These are phyloP conservation scores for Tulasnella sp. DNA, from an alignment of 768 basidiomycete species.

Conservation along the genomic window DNA sequence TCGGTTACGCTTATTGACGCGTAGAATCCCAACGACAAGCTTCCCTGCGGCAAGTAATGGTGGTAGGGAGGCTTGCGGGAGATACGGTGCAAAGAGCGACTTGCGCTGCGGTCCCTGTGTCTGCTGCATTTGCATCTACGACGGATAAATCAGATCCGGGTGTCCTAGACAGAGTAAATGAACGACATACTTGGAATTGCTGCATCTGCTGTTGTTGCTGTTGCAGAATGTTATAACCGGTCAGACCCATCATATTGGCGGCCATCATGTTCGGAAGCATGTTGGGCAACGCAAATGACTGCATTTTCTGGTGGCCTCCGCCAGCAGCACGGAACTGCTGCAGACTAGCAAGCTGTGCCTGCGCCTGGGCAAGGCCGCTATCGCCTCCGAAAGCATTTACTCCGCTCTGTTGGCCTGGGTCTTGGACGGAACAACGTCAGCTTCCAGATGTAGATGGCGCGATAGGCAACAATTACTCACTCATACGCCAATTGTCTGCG, in stretches of 20 bases:
- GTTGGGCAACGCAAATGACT: conserved; percentile 95
- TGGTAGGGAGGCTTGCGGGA: conserved; percentile 93
- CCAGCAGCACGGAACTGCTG: conserved; percentile 95
- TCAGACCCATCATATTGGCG: conserved; percentile 89
- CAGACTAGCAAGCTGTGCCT: conserved; percentile 89
- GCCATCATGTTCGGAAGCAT: conserved; percentile 98
- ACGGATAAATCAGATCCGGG: neutral
- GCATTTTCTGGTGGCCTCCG: conserved; percentile 91
- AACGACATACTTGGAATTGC: conserved; percentile 18
- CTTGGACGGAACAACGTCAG: too few relatives aligned
- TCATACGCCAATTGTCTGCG: conserved; percentile 79
- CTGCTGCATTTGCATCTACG: conserved; percentile 73
- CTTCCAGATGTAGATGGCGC: too few relatives aligned
- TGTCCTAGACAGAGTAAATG: neutral
- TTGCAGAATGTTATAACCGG: conserved; percentile 74
- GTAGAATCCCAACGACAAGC: conserved; percentile 89
- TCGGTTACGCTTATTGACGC: conserved; percentile 96
- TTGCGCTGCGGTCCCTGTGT: conserved; percentile 89
- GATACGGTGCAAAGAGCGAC: conserved; percentile 95
- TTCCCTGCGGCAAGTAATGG: conserved; percentile 95
- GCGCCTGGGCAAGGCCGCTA: conserved; percentile 77
- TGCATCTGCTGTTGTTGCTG: conserved; percentile 94
- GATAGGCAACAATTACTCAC: conserved; percentile 48
- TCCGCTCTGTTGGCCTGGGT: too few relatives aligned
- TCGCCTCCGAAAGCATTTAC: too few relatives aligned